These are phyloP conservation scores for Arctium lappa DNA, from an alignment of 129 eudicot species.

Conservation along the genomic window DNA sequence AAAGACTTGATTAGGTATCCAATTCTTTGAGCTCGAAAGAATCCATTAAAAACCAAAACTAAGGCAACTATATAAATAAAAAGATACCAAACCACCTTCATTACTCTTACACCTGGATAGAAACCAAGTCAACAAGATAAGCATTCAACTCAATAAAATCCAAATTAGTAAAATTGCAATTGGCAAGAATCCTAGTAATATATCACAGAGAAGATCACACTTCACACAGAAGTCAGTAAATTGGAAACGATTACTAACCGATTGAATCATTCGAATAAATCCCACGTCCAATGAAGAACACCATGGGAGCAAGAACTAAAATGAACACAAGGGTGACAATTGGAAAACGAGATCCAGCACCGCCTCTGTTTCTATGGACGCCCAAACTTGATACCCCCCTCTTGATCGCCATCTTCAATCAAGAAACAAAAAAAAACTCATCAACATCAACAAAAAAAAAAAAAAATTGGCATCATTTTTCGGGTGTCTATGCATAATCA, in stretches of 20 bases:
- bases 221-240: neutral
- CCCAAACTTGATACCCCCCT: conserved; percentile 35
- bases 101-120: too few relatives aligned
- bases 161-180: conserved; percentile 5
- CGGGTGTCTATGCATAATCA: conserved; percentile 7
- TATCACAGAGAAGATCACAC: neutral
- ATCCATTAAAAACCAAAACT: neutral
- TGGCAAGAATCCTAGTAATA: conserved; percentile 7
- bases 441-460: conserved; percentile 2
- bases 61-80: neutral
- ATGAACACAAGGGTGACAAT: conserved; percentile 37
- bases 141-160: neutral
- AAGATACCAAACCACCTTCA: neutral
- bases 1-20: neutral
- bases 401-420: conserved; percentile 34
- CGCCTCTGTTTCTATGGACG: conserved; percentile 39
- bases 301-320: conserved; percentile 40
- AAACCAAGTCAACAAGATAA: neutral
- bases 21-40: neutral
- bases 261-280: conserved; percentile 31
- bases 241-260: conserved; percentile 30
- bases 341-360: conserved; percentile 49
- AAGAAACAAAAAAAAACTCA: neutral
- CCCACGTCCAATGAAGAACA: conserved; percentile 55
- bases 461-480: conserved; percentile 3